Base-by-base conservation (phyloP, 192 early-diverging fungal genomes). In the Linnemannia schmuckeri region DNA sequence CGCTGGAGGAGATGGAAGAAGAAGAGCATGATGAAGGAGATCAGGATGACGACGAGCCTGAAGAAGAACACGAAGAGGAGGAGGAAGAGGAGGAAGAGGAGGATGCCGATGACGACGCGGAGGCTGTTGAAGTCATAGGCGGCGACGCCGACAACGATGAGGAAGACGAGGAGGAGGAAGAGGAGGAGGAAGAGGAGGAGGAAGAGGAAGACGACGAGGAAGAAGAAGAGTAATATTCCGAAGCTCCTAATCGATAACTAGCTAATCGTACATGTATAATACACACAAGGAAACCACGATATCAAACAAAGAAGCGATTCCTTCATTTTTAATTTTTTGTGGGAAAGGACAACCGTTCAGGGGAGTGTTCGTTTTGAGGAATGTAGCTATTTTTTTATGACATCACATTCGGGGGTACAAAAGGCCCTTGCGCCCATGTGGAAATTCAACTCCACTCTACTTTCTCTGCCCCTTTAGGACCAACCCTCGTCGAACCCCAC, bases 21-120 rank as follows among this genome's bases (percentile, higher is more conserved):
- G 74, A 24, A 35, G 47, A 75, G 46, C 24, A 30, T 3, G 74
- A 57, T 7, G 27, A 30, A n/a, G 74, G 35, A 52, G 46, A 27
- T 18, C 69, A 76, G 49, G 80, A 82, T 46, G 74, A 40, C 41
- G 80, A 61, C 3, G 80, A 18, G 5, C 71, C 33, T 22, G 52
- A 33, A 17, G 73, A 37, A 47, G 63, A 68, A 13, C 30, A 15
- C 0, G 74, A 12, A 24, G 69, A 76, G 6, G 74, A 30, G 0
- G 57, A 18, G 6, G 63, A 49, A 10, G 38, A 57, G 1, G 80
- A 55, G 10, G 75, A 72, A 7, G 55, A 44, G 0, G 81, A 73
- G 18, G 81, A 76, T 0, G 70, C 27, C 12, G 76, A 47, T 17
- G 72, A 40, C 6, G 69, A 54, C 6, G 81, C 24, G 6, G 75